Base-by-base conservation (phyloP, 108 stramenopile genomes). In the Aurantiochytrium sp. region DNA sequence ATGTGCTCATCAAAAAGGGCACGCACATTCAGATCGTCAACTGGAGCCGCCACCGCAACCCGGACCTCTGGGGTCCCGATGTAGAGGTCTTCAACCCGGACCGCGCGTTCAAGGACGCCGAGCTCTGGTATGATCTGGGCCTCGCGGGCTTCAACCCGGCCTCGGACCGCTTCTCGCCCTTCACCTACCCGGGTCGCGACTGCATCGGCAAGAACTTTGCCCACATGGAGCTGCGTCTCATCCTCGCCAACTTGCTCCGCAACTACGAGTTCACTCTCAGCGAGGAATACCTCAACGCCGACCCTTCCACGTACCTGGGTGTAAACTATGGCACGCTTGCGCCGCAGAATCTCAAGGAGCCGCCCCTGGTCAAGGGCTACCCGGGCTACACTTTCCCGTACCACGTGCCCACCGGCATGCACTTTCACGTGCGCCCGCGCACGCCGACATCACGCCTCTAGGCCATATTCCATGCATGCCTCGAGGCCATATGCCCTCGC, bases 121-220 rank as follows among this genome's bases (percentile, higher is more conserved):
- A 81, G 73, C 39, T 48, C 45, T 81, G 73, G 73, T 41, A 81
- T 1, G 45, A 81, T 81, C 73, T 30, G 45, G 45, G 73, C 15
- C 30, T 27, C 32, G 73, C 73, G 1, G 73, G 19, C 6, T 81
- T 30, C 45, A 81, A 81, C 24, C 73, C 73, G 12, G 73, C 73
- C 8, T 81, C 73, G 19, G 42, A 41, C 45, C 73, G 73, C 39
- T 81, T 81, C 39, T 81, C 73, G 73, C 73, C 73, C n/a, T 81
- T 81, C 39, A 81, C 73, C 17, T 81, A 48, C 45, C 73, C 73
- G 39, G 42, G 42, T 12, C 73, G 73, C 30, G 73, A 48, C 27
- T 81, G 73, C 73, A 81, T 81, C 24, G 73, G 73, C 73, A 81
- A 48, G 1, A 81, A 81, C 73, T 81, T 81, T 81, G 73, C 73